A percentile compares a stretch with the other conserved stretches of the same genome.
These are phyloP conservation scores for Colletotrichum karsti DNA, from an alignment of 2,329 filamentous ascomycete species.

Conservation along the genomic window DNA sequence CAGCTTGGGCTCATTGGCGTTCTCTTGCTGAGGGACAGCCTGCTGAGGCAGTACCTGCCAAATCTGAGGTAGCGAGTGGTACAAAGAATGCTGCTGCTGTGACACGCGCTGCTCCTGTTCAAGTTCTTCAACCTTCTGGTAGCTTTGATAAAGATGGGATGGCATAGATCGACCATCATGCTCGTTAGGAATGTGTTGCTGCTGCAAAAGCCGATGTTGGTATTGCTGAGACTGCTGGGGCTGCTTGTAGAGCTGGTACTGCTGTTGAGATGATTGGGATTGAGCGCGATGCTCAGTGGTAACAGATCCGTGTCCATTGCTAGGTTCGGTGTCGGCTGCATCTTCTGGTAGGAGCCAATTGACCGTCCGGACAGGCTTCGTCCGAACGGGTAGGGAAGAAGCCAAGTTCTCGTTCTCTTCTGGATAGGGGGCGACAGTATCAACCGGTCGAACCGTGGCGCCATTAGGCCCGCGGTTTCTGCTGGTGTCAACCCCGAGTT, in stretches of 20 bases:
- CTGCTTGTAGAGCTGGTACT: not conserved
- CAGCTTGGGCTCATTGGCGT: not conserved
- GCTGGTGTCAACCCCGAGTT: slow-evolving; percentile 32
- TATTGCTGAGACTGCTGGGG: not conserved
- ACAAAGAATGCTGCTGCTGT: too few relatives aligned
- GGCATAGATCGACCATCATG: too few relatives aligned
- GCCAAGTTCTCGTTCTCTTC: not conserved
- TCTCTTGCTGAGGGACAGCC: too few relatives aligned
- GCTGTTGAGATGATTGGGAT: not conserved
- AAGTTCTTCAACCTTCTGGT: too few relatives aligned
- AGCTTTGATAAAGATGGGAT: too few relatives aligned
- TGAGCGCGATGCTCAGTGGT: not conserved
- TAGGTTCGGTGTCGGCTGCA: not conserved
- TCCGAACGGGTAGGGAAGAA: not conserved
- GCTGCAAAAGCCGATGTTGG: not conserved
- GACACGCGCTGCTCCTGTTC: too few relatives aligned
- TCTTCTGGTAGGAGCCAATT: slow-evolving; percentile 22
- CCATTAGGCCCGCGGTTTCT: slow-evolving; percentile 34
- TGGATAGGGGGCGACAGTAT: not conserved
- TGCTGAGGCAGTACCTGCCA: too few relatives aligned
- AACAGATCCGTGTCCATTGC: not conserved
- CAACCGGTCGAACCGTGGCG: slow-evolving; percentile 33
- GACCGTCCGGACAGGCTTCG: slow-evolving; percentile 7
- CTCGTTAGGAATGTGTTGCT: not conserved
- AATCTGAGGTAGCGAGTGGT: too few relatives aligned